Percentiles rank a stretch among this genome's conserved stretches.
These are phyloP conservation scores for Lichtheimia ramosa DNA, from an alignment of 371 early-diverging fungal genomes.

Conservation along the genomic window DNA sequence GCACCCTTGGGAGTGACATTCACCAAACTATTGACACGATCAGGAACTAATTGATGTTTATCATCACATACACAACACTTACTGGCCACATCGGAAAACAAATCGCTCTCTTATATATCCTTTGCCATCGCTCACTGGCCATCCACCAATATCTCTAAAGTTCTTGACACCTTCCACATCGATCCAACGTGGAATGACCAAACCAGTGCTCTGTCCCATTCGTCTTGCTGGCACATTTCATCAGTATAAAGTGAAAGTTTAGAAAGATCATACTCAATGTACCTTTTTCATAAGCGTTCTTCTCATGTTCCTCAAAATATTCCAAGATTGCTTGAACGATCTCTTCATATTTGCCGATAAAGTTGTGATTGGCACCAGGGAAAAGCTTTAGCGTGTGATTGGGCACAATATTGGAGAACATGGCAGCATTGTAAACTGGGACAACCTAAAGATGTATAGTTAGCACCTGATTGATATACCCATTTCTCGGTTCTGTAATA, in stretches of 20 bases:
- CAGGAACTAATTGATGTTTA: no score
- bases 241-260: not conserved
- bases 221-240: conserved; percentile 20
- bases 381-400: conserved; percentile 54
- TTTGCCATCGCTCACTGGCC: conserved; percentile 38
- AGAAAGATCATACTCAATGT: not conserved
- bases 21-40: conserved; percentile 21
- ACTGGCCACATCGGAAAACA: conserved; percentile 40
- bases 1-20: conserved; percentile 45
- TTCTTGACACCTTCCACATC: conserved; percentile 64
- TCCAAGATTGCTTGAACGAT: conserved; percentile 35
- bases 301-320: conserved; percentile 44
- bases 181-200: conserved; percentile 42
- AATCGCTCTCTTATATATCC: conserved; percentile 49
- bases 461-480: not conserved
- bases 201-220: conserved; percentile 28
- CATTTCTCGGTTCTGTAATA: not conserved
- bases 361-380: conserved; percentile 61
- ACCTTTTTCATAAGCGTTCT: conserved; percentile 32
- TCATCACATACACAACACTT: conserved; percentile 15
- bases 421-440: conserved; percentile 56
- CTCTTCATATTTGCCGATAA: conserved; percentile 44
- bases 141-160: conserved; percentile 65
- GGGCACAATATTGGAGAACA: conserved; percentile 50
- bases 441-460: conserved; percentile 38